Conservation (phyloP, 1,284 basidiomycete species). For the Xanthoconium separans region DNA sequence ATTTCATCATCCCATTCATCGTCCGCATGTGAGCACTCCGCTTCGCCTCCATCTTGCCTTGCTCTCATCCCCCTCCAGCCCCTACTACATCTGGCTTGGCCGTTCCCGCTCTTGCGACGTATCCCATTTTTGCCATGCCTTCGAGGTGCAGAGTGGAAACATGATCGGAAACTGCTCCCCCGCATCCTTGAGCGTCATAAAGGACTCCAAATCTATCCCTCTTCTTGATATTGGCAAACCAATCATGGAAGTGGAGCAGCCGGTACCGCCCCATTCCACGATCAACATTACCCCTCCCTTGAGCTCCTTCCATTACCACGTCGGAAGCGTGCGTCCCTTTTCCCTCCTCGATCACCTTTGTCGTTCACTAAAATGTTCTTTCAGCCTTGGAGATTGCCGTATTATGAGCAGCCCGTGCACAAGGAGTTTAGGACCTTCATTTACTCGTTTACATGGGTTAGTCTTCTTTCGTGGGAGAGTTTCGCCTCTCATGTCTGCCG, state of each 20-base stretch:
- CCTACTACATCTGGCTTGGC: slow-evolving; percentile 80
- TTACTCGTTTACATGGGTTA: slow-evolving; percentile 71
- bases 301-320: slow-evolving; percentile 77
- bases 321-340: slow-evolving; percentile 46
- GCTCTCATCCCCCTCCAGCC: slow-evolving; percentile 35
- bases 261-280: slow-evolving; percentile 30
- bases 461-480: background rate
- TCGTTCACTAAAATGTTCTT: slow-evolving; percentile 4
- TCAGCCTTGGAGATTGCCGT: slow-evolving; percentile 74
- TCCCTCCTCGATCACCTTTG: background rate
- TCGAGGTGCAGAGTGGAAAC: slow-evolving; percentile 74
- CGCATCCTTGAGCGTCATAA: slow-evolving; percentile 33
- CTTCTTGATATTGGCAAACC: slow-evolving; percentile 45
- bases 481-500: slow-evolving; percentile 4
- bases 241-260: slow-evolving; percentile 28
- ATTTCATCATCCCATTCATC: slow-evolving; percentile 68
- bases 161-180: slow-evolving; percentile 54
- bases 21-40: slow-evolving; percentile 53
- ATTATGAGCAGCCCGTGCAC: slow-evolving; percentile 72
- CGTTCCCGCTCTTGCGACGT: slow-evolving; percentile 68
- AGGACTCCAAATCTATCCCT: slow-evolving; percentile 34
- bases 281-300: slow-evolving; percentile 57
- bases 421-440: slow-evolving; percentile 78
- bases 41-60: background rate
- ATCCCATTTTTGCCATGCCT: slow-evolving; percentile 58